Evolutionary conservation across 768 basidiomycete species (phyloP), one percentile per base, ranked within the genome.

Genomic region (Nidularia sp.): DNA sequence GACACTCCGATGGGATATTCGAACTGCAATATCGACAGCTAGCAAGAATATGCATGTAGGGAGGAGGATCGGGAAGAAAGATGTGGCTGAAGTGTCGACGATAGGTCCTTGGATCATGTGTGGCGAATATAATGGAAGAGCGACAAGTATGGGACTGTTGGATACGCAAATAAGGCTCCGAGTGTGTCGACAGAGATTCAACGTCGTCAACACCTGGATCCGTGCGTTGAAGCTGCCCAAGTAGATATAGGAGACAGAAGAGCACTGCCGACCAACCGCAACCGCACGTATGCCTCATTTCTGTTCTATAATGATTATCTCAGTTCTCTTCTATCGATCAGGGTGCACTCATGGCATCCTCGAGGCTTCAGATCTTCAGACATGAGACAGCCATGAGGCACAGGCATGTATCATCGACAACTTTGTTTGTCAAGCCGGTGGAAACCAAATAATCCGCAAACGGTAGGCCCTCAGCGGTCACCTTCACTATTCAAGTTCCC

Each of bases 51-150:
- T 56, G 25, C 69, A 52, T 36, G 66, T 71, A 46, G 66, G 65
- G 34, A 67, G 66, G 51, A 72, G 60, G 44, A 70, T 63, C 47
- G 62, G 64, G 43, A 66, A 55, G 31, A 73, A 59, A 6, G 61
- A 56, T 47, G 62, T 51, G n/a, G 62, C 64, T 31, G 63, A 52
- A 52, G 57, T 47, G 45, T 53, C 49, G 25, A 41, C 3, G 51
- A 50, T 42, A 55, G 48, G 49, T 61, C 47, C 32, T 59, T 49
- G 43, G 54, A 31, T 34, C 59, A 45, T 49, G 54, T 51, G 31
- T 55, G 50, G 46, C 55, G 8, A 53, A 57, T 51, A 47, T 58
- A 46, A 34, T 47, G 25, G 25, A 29, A 29, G 25, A 29, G 25
- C 25, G 25, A 29, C 25, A 29, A 29, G 25, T 29, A 29, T 29